A percentile compares a stretch with the other conserved stretches of the same genome.
These are phyloP conservation scores for Didymella glomerata DNA, from an alignment of 2,329 filamentous ascomycete genomes.

Conservation along the genomic window DNA sequence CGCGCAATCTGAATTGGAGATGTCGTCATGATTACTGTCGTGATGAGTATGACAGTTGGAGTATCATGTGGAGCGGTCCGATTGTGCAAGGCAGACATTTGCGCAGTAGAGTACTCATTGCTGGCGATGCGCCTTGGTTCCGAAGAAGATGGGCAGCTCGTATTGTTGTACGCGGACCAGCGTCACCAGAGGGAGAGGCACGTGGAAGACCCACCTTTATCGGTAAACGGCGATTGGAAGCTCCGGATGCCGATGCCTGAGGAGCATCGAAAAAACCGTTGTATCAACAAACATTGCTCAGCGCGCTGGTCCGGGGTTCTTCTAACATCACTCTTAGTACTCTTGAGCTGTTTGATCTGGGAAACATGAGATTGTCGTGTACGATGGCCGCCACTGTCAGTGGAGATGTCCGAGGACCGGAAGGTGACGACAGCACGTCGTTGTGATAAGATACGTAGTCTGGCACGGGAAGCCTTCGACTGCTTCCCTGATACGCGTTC, in stretches of 20 bases:
- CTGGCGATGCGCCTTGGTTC: background rate
- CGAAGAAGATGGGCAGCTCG: background rate
- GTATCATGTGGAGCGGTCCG: background rate
- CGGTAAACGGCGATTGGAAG: background rate
- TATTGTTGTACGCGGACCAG: conserved; percentile 16
- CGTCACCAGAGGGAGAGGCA: background rate
- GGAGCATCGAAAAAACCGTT: background rate
- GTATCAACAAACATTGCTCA: background rate
- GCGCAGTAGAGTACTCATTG: background rate
- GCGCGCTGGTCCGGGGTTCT: too few species aligned
- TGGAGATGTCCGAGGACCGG: background rate
- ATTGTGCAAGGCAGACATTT: background rate
- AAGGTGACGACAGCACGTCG: background rate
- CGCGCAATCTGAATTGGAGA: background rate
- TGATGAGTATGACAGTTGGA: background rate
- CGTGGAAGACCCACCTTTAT: background rate
- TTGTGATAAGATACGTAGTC: background rate
- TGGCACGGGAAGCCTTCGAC: background rate
- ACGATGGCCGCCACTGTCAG: background rate
- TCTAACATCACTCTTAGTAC: too few species aligned
- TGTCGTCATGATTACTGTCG: background rate
- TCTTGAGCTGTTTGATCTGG: background rate
- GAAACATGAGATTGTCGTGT: background rate
- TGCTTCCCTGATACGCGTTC: background rate
- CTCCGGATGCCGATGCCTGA: conserved; percentile 1